These are phyloP conservation scores for Colletotrichum scovillei DNA, from an alignment of 2,329 filamentous ascomycete species.

Conservation along the genomic window DNA sequence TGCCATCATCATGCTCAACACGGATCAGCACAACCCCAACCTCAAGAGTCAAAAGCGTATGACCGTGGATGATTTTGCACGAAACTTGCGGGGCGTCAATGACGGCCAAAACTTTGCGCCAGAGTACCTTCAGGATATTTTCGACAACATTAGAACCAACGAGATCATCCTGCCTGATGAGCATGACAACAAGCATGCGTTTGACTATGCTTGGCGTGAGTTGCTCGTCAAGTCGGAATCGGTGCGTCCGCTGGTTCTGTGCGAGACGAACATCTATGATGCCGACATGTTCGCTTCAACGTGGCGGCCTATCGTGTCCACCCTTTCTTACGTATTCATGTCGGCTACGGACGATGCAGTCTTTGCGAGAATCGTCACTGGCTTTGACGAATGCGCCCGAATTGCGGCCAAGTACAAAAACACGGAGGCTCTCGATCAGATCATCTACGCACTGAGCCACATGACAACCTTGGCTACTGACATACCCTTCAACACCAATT, in stretches of 20 bases:
- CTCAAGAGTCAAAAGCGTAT: slow-evolving; percentile 83
- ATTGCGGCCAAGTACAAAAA: slow-evolving; percentile 89
- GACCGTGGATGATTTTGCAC: slow-evolving; percentile 83
- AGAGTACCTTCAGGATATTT: slow-evolving; percentile 88
- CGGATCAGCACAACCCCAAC: slow-evolving; percentile 96
- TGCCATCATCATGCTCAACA: slow-evolving; percentile 97
- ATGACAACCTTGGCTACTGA: slow-evolving; percentile 90
- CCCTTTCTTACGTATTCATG: slow-evolving; percentile 98
- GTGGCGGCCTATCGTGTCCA: slow-evolving; percentile 95
- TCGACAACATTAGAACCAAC: slow-evolving; percentile 88
- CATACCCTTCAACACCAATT: slow-evolving; percentile 79
- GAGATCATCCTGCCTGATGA: slow-evolving; percentile 98
- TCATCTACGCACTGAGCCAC: slow-evolving; percentile 87
- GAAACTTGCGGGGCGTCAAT: slow-evolving; percentile 92
- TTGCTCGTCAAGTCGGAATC: slow-evolving; percentile 85
- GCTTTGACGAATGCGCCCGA: slow-evolving; percentile 95
- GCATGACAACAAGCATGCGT: slow-evolving; percentile 95
- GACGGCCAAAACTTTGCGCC: slow-evolving; percentile 84
- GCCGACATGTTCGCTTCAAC: slow-evolving; percentile 97
- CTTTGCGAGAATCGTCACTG: slow-evolving; percentile 91
- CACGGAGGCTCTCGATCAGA: slow-evolving; percentile 89
- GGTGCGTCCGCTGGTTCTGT: slow-evolving; percentile 79
- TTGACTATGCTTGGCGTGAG: slow-evolving; percentile 98
- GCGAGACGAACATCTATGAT: slow-evolving; percentile 94
- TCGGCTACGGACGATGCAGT: slow-evolving; percentile 97